Conservation (phyloP, 2,329 filamentous ascomycete species). For the Ceratocystis diversiconidia region DNA sequence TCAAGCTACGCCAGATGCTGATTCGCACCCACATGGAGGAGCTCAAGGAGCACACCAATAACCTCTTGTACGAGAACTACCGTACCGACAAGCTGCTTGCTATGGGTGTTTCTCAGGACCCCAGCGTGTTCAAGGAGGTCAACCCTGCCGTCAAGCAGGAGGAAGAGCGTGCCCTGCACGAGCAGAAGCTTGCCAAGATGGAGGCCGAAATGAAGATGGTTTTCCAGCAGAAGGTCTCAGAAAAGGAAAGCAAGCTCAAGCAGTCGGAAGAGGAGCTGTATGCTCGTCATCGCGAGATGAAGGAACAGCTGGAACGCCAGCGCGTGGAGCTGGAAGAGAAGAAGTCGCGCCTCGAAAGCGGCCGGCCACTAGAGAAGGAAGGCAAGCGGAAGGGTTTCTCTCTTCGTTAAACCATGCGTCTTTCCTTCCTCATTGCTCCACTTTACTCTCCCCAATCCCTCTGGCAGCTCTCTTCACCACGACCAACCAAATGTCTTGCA, state of each 20-base stretch:
- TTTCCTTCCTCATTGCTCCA: conserved; percentile 20
- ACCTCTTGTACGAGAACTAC: conserved; percentile 98
- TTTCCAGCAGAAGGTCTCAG: conserved; percentile 98
- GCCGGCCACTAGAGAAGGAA: conserved; percentile 92
- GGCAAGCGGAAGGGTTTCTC: conserved; percentile 99
- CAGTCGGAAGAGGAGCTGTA: conserved; percentile 99
- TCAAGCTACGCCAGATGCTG: conserved; percentile 99
- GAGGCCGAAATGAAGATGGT: conserved; percentile 99
- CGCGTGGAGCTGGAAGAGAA: conserved; percentile 93
- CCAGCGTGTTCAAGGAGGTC: conserved; percentile 99
- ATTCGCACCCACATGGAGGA: conserved; percentile 99
- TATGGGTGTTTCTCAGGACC: conserved; percentile 97
- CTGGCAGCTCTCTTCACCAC: conserved; percentile 30
- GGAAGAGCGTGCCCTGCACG: conserved; percentile 92
- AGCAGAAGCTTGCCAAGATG: conserved; percentile 99
- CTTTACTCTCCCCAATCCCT: conserved; percentile 8
- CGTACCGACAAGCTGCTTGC: conserved; percentile 96
- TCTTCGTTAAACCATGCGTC: conserved; percentile 54
- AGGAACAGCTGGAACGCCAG: conserved; percentile 95
- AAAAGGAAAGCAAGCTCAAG: conserved; percentile 99
- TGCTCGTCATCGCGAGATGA: conserved; percentile 97
- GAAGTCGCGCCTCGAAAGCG: conserved; percentile 89
- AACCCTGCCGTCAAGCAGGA: conserved; percentile 99
- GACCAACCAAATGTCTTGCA: conserved; percentile 35
- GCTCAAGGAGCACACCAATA: conserved; percentile 99